Evolutionary conservation across 2,329 filamentous ascomycete species (phyloP).

Genomic region (Ophiocordyceps camponoti-leonardi): DNA sequence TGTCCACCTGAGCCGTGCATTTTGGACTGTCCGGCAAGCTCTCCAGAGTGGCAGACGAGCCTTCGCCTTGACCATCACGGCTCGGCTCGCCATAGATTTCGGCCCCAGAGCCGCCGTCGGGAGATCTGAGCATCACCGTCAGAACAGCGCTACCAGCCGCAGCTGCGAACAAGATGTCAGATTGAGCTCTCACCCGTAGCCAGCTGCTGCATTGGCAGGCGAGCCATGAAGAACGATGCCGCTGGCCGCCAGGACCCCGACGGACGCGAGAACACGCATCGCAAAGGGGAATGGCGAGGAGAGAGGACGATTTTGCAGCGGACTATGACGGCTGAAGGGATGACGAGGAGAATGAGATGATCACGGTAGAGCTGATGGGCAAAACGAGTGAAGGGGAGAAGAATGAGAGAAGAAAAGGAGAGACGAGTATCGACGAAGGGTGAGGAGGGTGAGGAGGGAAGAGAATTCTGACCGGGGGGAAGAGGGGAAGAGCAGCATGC

Average conservation of each 20-base stretch:
- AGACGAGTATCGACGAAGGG: background rate
- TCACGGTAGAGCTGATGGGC: constrained; percentile 1
- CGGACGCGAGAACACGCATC: constrained; percentile 21
- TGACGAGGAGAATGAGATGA: constrained; percentile 4
- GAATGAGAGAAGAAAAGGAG: background rate
- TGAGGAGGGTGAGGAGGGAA: background rate
- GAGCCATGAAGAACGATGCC: constrained; percentile 13
- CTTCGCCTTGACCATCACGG: constrained; percentile 1
- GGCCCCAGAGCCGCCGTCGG: constrained; percentile 3
- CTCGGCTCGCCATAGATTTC: constrained; percentile 2
- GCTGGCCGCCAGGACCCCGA: constrained; percentile 18
- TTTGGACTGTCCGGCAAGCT: constrained; percentile 9
- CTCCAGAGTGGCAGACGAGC: constrained; percentile 1
- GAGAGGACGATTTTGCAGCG: background rate
- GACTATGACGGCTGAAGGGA: constrained; percentile 1
- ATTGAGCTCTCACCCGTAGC: constrained; percentile 13
- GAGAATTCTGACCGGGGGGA: background rate
- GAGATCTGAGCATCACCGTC: constrained; percentile 3
- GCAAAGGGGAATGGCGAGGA: constrained; percentile 4
- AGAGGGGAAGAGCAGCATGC: background rate
- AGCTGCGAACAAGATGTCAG: background rate
- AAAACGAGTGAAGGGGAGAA: constrained; percentile 1
- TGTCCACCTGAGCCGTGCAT: constrained; percentile 18
- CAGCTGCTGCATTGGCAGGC: constrained; percentile 14
- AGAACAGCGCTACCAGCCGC: background rate